Conservation (phyloP, 2,329 filamentous ascomycete genomes). For the Xylaria digitata region DNA sequence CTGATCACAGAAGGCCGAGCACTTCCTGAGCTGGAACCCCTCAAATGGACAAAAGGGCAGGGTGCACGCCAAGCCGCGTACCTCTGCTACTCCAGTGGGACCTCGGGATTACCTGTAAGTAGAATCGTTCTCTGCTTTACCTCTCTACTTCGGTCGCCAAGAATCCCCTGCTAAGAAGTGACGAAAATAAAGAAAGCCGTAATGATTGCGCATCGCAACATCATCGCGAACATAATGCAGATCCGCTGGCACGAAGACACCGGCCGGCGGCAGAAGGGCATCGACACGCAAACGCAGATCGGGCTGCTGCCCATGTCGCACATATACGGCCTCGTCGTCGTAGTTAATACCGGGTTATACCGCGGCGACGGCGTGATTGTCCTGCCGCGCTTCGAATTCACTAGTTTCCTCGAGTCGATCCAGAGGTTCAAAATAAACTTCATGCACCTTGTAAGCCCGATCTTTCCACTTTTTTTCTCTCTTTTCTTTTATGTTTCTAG, state of each 20-base stretch:
- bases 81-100: constrained; percentile 79
- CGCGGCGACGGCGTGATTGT: constrained; percentile 78
- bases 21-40: constrained; percentile 60
- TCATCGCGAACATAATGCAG: constrained; percentile 79
- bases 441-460: constrained; percentile 67
- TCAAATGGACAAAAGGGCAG: constrained; percentile 68
- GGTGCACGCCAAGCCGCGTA: constrained; percentile 73
- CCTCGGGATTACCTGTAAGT: constrained; percentile 74
- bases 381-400: constrained; percentile 78
- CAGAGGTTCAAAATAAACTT: constrained; percentile 73
- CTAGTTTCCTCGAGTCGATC: constrained; percentile 69
- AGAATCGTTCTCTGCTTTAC: too few relatives aligned
- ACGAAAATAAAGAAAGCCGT: constrained; percentile 72
- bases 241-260: constrained; percentile 58
- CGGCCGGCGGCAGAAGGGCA: constrained; percentile 45
- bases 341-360: constrained; percentile 72
- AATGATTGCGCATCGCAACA: constrained; percentile 80
- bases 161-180: background rate
- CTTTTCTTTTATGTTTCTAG: too few relatives aligned
- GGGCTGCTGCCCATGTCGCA: constrained; percentile 81
- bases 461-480: too few relatives aligned
- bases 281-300: constrained; percentile 57
- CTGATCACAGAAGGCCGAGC: constrained; percentile 68
- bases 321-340: constrained; percentile 80
- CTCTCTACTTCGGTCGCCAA: background rate